Evolutionary conservation across 1,284 basidiomycete species (phyloP).

Genomic region (Sporisorium graminicola): DNA sequence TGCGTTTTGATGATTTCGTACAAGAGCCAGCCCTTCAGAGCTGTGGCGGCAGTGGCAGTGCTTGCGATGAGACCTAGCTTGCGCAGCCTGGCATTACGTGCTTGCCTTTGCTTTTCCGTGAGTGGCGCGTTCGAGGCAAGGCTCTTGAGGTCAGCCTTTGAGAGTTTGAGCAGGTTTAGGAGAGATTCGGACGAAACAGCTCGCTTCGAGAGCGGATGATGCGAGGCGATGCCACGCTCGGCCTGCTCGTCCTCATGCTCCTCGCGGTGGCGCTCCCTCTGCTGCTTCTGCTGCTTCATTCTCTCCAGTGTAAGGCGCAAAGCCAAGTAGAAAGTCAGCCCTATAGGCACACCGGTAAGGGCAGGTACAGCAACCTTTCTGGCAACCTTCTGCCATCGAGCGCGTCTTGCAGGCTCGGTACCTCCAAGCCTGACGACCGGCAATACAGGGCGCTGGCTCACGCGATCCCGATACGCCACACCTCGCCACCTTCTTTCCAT

Average conservation of each 20-base stretch:
- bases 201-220: background rate
- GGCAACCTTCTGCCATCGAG: no score
- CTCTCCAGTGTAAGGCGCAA: no score
- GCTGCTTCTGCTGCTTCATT: background rate
- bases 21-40: background rate
- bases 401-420: no score
- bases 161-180: background rate
- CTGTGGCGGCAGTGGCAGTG: background rate
- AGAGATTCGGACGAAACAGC: background rate
- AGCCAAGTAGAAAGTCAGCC: background rate
- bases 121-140: constrained; percentile 1
- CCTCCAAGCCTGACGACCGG: no score
- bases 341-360: no score
- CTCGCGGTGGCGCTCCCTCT: background rate
- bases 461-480: no score
- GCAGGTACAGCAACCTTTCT: no score
- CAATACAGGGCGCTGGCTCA: no score
- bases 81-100: constrained; percentile 5
- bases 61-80: background rate
- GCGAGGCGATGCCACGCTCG: background rate
- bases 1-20: background rate
- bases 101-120: background rate
- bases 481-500: background rate
- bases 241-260: background rate
- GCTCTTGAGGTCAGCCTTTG: constrained; percentile 11